Evolutionary conservation across 2,329 filamentous ascomycete species (phyloP), one percentile per base, ranked within the genome.

Genomic region (Colletotrichum caudatum): DNA sequence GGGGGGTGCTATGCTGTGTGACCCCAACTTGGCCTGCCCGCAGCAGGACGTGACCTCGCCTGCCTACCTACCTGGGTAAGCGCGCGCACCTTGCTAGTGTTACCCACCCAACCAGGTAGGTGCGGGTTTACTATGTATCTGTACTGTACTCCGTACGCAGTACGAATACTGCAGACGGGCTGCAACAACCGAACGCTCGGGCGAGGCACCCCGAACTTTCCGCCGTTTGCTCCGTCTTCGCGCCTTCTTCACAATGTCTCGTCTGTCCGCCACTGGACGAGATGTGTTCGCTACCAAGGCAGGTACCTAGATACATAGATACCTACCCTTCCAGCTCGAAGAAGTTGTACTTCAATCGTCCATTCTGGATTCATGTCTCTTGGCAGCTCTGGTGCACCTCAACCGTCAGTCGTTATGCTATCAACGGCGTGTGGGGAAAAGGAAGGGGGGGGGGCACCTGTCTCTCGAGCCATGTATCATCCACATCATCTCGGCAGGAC

Each of bases 1-100:
- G 11, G n/a, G 18, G 20, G 7, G 51, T 63, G 57, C 20, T 2
- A 53, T 64, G 26, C 12, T 69, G 66, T 59, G 54, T 46, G 44
- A 66, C 66, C 37, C 33, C 12, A 64, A 46, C 9, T 26, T 69
- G 51, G 51, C 60, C 48, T 44, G 66, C 46, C 41, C 44, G 11
- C 29, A n/a, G 53, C 7, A 53, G 50, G 16, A 23, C 14, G 5
- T n/a, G 14, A 33, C 26, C 26, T 20, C 7, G 26, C 7, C 26
- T 29, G 29, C 2, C 29, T 29, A 29, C n/a, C n/a, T 50, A 50
- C 48, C 23, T 50, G 7, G 23, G 48, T 50, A 51, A 23, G 26
- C 8, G 12, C 23, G 23, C 23, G 23, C 12, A 29, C 23, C 23
- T 53, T 26, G 6, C 1, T 18, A 26, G 26, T 16, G 16, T 3